Evolutionary conservation across 179 eudicot genomes (phyloP), one percentile per base, ranked within the genome.

Genomic region (Beta macrorhiza): DNA sequence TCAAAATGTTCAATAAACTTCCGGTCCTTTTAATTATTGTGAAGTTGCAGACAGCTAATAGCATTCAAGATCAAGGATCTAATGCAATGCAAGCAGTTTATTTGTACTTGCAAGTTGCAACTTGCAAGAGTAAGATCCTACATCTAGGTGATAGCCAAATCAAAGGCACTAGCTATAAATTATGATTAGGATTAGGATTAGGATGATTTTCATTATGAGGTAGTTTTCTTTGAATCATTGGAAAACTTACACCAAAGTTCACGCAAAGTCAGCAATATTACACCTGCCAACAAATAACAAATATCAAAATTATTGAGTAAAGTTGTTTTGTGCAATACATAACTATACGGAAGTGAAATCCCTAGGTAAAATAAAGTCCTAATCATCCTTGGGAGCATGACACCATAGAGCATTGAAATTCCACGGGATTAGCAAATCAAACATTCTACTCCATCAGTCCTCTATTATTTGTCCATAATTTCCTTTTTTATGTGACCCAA

Each of bases 21-120:
- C 16, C 11, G 2, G 57, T n/a, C 37, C 59, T 72, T 6, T 14
- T 16, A 9, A 51, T 4, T 52, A 51, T 20, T 20, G 76, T 72
- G 76, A 72, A 22, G 32, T 72, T 72, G 59, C 59, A 47, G 16
- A 72, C 56, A 71, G 61, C 45, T 67, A 49, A 51, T 7, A 49
- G 15, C 37, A 37, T 20, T 5, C 51, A 11, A 51, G 14, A 72
- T 72, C 37, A 51, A 52, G n/a, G 57, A 72, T 25, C 59, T 72
- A 45, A 20, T 72, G 59, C 44, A 51, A 49, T 49, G 10, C 9
- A 37, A 72, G 44, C 22, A 49, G 5, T 72, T 15, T 52, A 15
- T 51, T 4, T 52, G 9, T 20, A 20, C 57, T n/a, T 3, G 19
- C 1, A 29, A 29, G 1, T 29, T 3, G 19, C 1, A 29, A 29